Evolutionary conservation across 345 rosid species (phyloP).

Genomic region (Citrus medica): DNA sequence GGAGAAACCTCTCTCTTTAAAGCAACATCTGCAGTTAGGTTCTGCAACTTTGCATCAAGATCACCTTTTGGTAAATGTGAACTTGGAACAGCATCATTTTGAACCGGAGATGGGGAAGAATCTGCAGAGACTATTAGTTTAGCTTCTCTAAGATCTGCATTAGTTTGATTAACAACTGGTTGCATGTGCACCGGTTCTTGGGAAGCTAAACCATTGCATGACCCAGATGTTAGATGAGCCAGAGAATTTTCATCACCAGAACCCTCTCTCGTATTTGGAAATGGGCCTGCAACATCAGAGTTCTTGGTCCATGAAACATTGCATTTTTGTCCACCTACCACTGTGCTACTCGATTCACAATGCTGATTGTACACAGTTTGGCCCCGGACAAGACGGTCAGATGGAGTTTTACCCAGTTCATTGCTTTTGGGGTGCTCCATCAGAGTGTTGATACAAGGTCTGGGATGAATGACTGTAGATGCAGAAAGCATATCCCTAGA

Average conservation of each 20-base stretch:
- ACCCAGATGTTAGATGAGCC: conserved; percentile 25
- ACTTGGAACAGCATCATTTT: conserved; percentile 11
- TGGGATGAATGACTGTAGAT: conserved; percentile 17
- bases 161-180: conserved; percentile 26
- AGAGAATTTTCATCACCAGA: conserved; percentile 19
- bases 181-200: conserved; percentile 19
- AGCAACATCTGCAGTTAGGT: conserved; percentile 11
- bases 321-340: conserved; percentile 20
- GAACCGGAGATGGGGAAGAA: neutral
- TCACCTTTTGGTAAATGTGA: conserved; percentile 16
- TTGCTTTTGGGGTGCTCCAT: conserved; percentile 17
- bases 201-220: conserved; percentile 19
- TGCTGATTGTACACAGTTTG: conserved; percentile 12
- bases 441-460: conserved; percentile 19
- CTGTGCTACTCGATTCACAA: conserved; percentile 18
- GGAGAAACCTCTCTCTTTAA: conserved; percentile 16
- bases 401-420: conserved; percentile 14
- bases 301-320: conserved; percentile 14
- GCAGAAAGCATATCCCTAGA: conserved; percentile 19
- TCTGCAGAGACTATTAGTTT: conserved; percentile 4
- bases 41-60: conserved; percentile 4
- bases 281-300: conserved; percentile 24
- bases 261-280: conserved; percentile 9
- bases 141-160: conserved; percentile 11
- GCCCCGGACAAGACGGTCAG: conserved; percentile 15